phyloP scores from a whole-genome alignment of 2,329 filamentous ascomycete species.

The Nemania bipapillata region DNA sequence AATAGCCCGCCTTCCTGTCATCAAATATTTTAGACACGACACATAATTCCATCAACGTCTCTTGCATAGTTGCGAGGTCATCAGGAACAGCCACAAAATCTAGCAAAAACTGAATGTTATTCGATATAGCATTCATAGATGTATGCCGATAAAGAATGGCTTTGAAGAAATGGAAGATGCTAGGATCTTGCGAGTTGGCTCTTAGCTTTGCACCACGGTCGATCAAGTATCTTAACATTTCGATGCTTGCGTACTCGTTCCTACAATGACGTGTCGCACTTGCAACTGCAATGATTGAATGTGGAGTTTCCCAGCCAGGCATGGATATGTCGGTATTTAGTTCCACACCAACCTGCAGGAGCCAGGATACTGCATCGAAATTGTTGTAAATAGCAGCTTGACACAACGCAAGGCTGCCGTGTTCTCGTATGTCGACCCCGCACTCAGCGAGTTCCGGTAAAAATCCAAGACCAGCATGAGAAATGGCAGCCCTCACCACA shows the following conservation, averaged over 20 bases:
- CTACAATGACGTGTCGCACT: too few relatives aligned
- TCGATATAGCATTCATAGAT: too few relatives aligned
- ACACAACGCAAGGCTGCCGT: background rate
- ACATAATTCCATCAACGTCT: too few relatives aligned
- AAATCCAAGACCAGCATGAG: background rate
- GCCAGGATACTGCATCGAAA: constrained; percentile 14
- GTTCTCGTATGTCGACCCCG: background rate
- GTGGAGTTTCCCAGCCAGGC: background rate
- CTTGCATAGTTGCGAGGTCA: constrained; percentile 2
- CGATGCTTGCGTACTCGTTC: background rate
- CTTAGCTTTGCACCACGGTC: background rate
- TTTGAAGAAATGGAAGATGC: background rate
- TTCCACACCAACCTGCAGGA: constrained; percentile 5
- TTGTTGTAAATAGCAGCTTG: constrained; percentile 6
- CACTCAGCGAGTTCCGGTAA: background rate
- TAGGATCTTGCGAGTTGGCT: background rate
- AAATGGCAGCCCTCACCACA: background rate
- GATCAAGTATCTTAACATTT: constrained; percentile 8
- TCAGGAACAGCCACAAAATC: background rate
- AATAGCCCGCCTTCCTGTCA: too few relatives aligned
- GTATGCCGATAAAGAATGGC: too few relatives aligned
- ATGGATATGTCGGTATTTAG: background rate
- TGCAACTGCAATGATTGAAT: background rate
- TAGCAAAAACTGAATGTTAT: background rate
- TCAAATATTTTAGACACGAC: too few relatives aligned